A percentile compares a stretch with the other conserved stretches of the same genome.
Evolutionary conservation across 805 yeast genomes (phyloP).

Genomic region (Kuraishia capsulata): DNA sequence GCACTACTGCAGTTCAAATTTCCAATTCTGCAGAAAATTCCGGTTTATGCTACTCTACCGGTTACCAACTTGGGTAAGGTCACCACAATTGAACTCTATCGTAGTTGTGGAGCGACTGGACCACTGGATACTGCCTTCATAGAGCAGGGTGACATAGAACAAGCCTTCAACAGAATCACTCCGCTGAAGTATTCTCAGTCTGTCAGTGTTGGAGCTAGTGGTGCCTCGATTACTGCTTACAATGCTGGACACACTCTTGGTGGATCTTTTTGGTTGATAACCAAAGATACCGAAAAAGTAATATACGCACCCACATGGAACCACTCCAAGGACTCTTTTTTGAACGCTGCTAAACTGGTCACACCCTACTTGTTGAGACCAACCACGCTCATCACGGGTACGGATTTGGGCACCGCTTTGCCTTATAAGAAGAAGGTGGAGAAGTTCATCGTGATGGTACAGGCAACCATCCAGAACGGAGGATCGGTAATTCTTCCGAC

Average conservation of each 20-base stretch:
- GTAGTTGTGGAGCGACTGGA: constrained; percentile 67
- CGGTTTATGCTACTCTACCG: constrained; percentile 86
- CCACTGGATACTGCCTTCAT: constrained; percentile 49
- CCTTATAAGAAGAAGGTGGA: constrained; percentile 59
- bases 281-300: constrained; percentile 68
- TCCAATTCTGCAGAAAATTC: constrained; percentile 53
- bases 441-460: constrained; percentile 51
- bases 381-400: constrained; percentile 70
- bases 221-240: constrained; percentile 64
- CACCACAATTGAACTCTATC: constrained; percentile 74
- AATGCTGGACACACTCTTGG: constrained; percentile 93
- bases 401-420: constrained; percentile 55
- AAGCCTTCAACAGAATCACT: constrained; percentile 61
- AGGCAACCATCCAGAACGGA: constrained; percentile 59
- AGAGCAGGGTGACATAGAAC: constrained; percentile 70
- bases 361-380: constrained; percentile 64
- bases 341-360: constrained; percentile 61
- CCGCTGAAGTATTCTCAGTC: constrained; percentile 77
- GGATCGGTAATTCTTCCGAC: constrained; percentile 83
- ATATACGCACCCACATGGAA: constrained; percentile 92
- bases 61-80: constrained; percentile 79
- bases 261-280: constrained; percentile 81
- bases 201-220: constrained; percentile 53
- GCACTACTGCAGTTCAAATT: constrained; percentile 52
- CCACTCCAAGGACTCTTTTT: constrained; percentile 80